Percentiles rank a stretch among this genome's conserved stretches.
Evolutionary conservation across 2,329 filamentous ascomycete species (phyloP).

Genomic region (Trichophyton simii): DNA sequence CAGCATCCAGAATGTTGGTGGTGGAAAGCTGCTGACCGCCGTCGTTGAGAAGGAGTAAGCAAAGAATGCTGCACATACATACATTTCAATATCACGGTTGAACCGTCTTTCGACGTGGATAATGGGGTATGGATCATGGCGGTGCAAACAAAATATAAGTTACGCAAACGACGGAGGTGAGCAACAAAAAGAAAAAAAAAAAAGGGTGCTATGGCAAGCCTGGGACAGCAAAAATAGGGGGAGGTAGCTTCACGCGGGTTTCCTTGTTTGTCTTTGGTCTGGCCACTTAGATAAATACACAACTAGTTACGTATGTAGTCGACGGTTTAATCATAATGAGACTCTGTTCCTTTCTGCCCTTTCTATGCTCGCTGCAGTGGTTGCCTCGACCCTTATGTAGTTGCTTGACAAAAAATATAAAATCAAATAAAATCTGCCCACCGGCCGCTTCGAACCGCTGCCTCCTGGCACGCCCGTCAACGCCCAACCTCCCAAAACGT

Average conservation of each 20-base stretch:
- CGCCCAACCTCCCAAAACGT: not conserved
- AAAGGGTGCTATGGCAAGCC: not conserved
- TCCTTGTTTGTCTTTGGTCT: not conserved
- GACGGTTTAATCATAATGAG: not conserved
- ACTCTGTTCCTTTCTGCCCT: not conserved
- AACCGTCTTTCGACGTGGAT: not conserved
- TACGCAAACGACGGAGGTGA: too few relatives aligned
- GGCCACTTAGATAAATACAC: not conserved
- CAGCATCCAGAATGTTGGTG: constrained; percentile 24
- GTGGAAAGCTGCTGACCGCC: constrained; percentile 17
- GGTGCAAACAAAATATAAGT: not conserved
- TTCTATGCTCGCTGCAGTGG: not conserved
- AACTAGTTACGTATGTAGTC: not conserved
- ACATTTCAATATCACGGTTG: not conserved
- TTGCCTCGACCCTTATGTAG: not conserved
- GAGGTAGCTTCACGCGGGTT: not conserved
- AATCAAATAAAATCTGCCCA: not conserved
- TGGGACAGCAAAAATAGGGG: not conserved
- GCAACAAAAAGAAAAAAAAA: not conserved
- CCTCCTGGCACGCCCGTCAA: not conserved
- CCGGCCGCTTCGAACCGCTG: not conserved
- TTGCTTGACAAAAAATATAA: not conserved
- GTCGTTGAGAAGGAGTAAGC: not conserved
- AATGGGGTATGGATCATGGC: not conserved
- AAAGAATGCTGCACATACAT: not conserved